Percentiles rank a stretch among this genome's conserved stretches.
These are phyloP conservation scores for Rhizopogon rudus DNA, from an alignment of 768 basidiomycete species.

Conservation along the genomic window DNA sequence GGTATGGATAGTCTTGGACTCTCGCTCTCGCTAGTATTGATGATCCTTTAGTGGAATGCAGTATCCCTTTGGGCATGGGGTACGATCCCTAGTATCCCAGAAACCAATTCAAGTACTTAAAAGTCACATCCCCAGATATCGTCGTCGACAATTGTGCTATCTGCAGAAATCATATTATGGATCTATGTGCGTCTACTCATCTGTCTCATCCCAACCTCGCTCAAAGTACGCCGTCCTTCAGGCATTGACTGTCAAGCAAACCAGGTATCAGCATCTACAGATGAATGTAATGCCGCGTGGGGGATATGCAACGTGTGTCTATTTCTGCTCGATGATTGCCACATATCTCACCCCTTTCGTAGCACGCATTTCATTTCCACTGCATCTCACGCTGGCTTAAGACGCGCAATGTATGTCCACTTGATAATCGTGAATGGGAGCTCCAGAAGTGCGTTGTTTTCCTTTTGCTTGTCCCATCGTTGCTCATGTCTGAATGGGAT, in stretches of 20 bases:
- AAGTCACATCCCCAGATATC: constrained; percentile 58
- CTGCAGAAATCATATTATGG: constrained; percentile 99
- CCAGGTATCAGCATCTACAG: constrained; percentile 93
- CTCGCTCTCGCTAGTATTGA: not conserved
- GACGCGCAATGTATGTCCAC: constrained; percentile 91
- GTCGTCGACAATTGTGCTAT: constrained; percentile 99
- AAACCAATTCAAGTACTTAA: not conserved
- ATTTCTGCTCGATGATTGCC: not conserved
- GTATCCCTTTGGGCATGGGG: constrained; percentile 99
- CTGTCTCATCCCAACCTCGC: not conserved
- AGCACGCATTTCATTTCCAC: constrained; percentile 99
- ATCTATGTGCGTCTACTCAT: constrained; percentile 72
- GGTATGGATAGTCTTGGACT: constrained; percentile 40
- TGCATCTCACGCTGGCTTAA: constrained; percentile 99
- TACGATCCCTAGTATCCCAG: constrained; percentile 27
- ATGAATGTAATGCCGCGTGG: constrained; percentile 98
- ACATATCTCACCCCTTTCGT: not conserved
- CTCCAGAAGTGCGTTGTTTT: constrained; percentile 74
- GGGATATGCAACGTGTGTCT: constrained; percentile 88
- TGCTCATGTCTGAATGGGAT: not conserved
- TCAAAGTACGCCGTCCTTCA: constrained; percentile 27
- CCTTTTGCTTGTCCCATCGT: too few species aligned
- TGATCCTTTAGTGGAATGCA: constrained; percentile 82
- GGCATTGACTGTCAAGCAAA: constrained; percentile 99
- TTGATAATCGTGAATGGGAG: constrained; percentile 97